These are phyloP conservation scores for Tetracentron sinense DNA, from an alignment of 164 flowering plant genomes.

Conservation along the genomic window DNA sequence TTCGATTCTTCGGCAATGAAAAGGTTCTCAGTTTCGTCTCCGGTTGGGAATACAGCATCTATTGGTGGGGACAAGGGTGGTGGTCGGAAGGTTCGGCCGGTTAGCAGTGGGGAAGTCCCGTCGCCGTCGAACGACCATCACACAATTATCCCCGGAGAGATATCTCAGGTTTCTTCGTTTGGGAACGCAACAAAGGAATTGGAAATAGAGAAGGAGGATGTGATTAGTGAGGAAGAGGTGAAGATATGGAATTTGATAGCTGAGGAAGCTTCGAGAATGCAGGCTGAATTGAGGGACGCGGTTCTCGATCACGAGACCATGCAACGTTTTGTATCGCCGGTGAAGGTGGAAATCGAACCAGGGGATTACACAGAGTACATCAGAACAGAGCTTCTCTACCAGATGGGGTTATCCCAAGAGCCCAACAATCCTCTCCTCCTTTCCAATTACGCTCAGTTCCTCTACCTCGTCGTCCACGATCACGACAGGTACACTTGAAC, in stretches of 20 bases:
- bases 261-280: constrained; percentile 58
- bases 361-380: constrained; percentile 46
- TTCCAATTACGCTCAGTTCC: constrained; percentile 86
- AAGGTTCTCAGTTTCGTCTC: constrained; percentile 33
- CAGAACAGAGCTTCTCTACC: constrained; percentile 67
- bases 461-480: constrained; percentile 69
- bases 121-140: constrained; percentile 23
- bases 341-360: constrained; percentile 44
- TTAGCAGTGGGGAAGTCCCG: constrained; percentile 50
- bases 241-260: constrained; percentile 59
- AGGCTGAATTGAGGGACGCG: constrained; percentile 33
- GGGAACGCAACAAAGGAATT: constrained; percentile 21
- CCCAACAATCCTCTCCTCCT: constrained; percentile 71
- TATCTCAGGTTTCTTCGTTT: constrained; percentile 29
- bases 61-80: constrained; percentile 67
- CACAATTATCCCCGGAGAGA: constrained; percentile 41
- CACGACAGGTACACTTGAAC: constrained; percentile 63
- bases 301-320: constrained; percentile 50
- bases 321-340: constrained; percentile 60
- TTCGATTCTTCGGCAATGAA: constrained; percentile 47
- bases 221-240: constrained; percentile 35
- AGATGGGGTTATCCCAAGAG: constrained; percentile 46
- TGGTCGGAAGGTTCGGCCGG: constrained; percentile 53
- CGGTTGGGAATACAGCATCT: constrained; percentile 44
- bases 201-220: neutral